Percentiles rank a stretch among this genome's conserved stretches.
These are phyloP conservation scores for Monosporozyma solicola DNA, from an alignment of 805 yeast species.

Conservation along the genomic window DNA sequence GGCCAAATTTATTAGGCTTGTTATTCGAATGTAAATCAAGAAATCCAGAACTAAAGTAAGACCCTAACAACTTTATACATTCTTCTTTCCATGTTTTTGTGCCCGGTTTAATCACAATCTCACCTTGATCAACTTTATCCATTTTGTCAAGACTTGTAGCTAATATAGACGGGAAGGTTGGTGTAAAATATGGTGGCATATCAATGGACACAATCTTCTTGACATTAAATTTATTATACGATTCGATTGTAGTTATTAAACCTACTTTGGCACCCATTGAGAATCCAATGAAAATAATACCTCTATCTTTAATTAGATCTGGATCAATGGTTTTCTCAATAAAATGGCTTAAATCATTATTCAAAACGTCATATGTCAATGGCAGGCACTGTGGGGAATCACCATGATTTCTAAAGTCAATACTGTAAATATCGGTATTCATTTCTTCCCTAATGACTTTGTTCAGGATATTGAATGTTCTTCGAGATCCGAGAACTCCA, in stretches of 20 bases:
- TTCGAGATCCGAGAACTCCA: conserved; percentile 46
- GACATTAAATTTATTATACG: neutral
- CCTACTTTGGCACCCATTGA: conserved; percentile 57
- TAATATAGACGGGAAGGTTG: conserved; percentile 15
- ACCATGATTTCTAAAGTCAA: conserved; percentile 54
- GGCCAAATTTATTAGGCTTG: conserved; percentile 6
- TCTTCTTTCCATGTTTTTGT: conserved; percentile 17
- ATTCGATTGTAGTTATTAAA: conserved; percentile 34
- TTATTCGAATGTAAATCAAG: conserved; percentile 15
- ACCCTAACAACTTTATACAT: conserved; percentile 14
- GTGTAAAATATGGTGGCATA: conserved; percentile 25
- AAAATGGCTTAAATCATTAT: conserved; percentile 35
- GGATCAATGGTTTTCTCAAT: conserved; percentile 22
- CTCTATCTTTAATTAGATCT: conserved; percentile 8
- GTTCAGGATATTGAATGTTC: conserved; percentile 36
- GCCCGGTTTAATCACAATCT: conserved; percentile 16
- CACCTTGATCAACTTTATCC: conserved; percentile 13
- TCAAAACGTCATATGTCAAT: conserved; percentile 36
- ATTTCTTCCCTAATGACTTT: conserved; percentile 28
- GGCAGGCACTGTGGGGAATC: conserved; percentile 37
- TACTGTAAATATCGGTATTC: conserved; percentile 31
- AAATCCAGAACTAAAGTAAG: conserved; percentile 27
- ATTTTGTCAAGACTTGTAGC: conserved; percentile 17
- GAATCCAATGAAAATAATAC: conserved; percentile 39
- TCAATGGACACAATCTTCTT: conserved; percentile 37